Evolutionary conservation across 2,329 filamentous ascomycete genomes (phyloP).

Genomic region (Beauveria sp.): DNA sequence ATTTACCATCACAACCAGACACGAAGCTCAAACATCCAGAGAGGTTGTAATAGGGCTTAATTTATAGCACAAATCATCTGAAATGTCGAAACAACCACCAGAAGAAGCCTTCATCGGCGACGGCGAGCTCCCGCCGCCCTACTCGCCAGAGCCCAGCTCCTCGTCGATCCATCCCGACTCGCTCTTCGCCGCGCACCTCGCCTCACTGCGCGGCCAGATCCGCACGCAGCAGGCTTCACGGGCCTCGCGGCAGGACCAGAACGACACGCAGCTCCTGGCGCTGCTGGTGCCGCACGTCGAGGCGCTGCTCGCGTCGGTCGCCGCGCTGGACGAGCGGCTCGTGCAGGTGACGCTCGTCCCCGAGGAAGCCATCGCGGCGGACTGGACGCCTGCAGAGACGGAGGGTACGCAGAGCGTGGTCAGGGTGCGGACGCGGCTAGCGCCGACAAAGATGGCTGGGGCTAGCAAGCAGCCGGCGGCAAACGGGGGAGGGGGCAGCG

Average conservation of each 20-base stretch:
- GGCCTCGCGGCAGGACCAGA: conserved; percentile 20
- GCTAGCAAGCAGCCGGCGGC: neutral
- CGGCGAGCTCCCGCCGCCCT: conserved; percentile 4
- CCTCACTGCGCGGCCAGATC: conserved; percentile 25
- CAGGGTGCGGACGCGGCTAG: conserved; percentile 14
- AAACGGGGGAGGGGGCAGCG: too few relatives aligned
- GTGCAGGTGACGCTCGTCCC: conserved; percentile 34
- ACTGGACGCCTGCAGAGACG: conserved; percentile 21
- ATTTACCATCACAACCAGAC: neutral
- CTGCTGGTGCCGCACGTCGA: conserved; percentile 29
- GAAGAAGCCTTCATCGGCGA: neutral
- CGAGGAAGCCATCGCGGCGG: conserved; percentile 22
- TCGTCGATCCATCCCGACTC: neutral
- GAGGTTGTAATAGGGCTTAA: neutral
- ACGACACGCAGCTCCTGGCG: conserved; percentile 26
- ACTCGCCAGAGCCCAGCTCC: neutral
- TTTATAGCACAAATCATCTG: too few relatives aligned
- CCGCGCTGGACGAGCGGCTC: conserved; percentile 12
- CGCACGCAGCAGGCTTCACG: conserved; percentile 20
- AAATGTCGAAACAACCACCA: neutral
- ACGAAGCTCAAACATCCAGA: neutral
- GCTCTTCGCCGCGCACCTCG: conserved; percentile 21
- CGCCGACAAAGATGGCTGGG: neutral
- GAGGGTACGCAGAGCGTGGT: conserved; percentile 20
- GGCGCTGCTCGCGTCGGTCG: conserved; percentile 28